A percentile compares a stretch with the other conserved stretches of the same genome.
These are phyloP conservation scores for Tuber indicum DNA, from an alignment of 495 filamentous ascomycete species.

Conservation along the genomic window DNA sequence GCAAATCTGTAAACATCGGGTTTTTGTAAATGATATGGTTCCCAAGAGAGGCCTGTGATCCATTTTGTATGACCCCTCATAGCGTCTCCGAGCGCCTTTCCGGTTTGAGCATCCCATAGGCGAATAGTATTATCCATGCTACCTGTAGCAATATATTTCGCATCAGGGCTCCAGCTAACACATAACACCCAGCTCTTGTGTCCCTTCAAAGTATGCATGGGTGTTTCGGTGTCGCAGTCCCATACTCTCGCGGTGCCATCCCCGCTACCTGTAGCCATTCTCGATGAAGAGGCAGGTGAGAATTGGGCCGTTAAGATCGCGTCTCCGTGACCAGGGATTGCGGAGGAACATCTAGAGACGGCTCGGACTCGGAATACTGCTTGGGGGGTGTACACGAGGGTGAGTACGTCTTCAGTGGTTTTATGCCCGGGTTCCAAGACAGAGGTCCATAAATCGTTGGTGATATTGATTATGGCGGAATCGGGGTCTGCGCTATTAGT, in stretches of 20 bases:
- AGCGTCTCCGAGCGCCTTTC: conserved; percentile 64
- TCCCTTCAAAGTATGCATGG: conserved; percentile 80
- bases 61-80: conserved; percentile 89
- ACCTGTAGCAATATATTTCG: conserved; percentile 74
- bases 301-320: conserved; percentile 85
- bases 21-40: conserved; percentile 81
- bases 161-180: conserved; percentile 80
- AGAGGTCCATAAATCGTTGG: conserved; percentile 68
- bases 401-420: conserved; percentile 66
- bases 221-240: conserved; percentile 93
- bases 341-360: conserved; percentile 79
- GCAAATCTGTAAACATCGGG: conserved; percentile 70
- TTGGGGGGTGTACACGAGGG: conserved; percentile 78
- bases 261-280: conserved; percentile 82
- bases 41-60: conserved; percentile 84
- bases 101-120: conserved; percentile 82
- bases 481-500: conserved; percentile 45
- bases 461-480: conserved; percentile 53
- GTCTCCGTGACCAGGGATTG: conserved; percentile 85
- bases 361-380: conserved; percentile 91
- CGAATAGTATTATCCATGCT: conserved; percentile 89
- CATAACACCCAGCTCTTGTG: conserved; percentile 91
- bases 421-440: conserved; percentile 58
- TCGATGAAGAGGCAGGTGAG: conserved; percentile 70
- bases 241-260: conserved; percentile 89